These are phyloP conservation scores for Colletotrichum neosansevieriae DNA, from an alignment of 2,329 filamentous ascomycete species.

Conservation along the genomic window DNA sequence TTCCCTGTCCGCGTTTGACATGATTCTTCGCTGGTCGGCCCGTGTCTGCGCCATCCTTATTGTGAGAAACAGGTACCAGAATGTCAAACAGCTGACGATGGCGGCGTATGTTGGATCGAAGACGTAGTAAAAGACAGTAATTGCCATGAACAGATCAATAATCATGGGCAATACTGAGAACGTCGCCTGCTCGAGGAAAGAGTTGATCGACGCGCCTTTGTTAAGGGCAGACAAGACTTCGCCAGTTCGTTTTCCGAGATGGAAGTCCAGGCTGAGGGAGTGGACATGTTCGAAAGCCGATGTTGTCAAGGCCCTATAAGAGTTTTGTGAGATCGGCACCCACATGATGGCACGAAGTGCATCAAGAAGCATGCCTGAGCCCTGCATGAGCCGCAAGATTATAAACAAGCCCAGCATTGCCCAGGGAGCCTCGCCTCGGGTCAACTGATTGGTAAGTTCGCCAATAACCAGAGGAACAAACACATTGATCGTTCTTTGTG, in stretches of 20 bases:
- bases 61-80: slow-evolving; percentile 96
- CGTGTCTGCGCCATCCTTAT: slow-evolving; percentile 95
- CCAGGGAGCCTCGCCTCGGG: slow-evolving; percentile 72
- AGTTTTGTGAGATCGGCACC: slow-evolving; percentile 98
- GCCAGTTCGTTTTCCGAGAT: slow-evolving; percentile 94
- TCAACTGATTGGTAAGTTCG: slow-evolving; percentile 79
- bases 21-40: slow-evolving; percentile 88
- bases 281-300: slow-evolving; percentile 98
- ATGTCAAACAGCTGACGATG: slow-evolving; percentile 89
- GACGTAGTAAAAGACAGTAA: slow-evolving; percentile 80
- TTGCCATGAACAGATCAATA: slow-evolving; percentile 86
- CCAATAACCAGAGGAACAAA: slow-evolving; percentile 87
- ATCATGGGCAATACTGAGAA: slow-evolving; percentile 97
- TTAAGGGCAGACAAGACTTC: slow-evolving; percentile 95
- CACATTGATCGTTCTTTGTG: slow-evolving; percentile 88
- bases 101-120: slow-evolving; percentile 86
- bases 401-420: slow-evolving; percentile 75
- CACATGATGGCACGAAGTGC: slow-evolving; percentile 86
- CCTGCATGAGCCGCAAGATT: slow-evolving; percentile 83
- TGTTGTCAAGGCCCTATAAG: slow-evolving; percentile 92
- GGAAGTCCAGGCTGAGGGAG: slow-evolving; percentile 93
- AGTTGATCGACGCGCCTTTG: slow-evolving; percentile 96
- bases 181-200: slow-evolving; percentile 94
- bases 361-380: slow-evolving; percentile 87
- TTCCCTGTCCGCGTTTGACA: slow-evolving; percentile 94